Evolutionary conservation across 495 filamentous ascomycete genomes (phyloP), one percentile per base, ranked within the genome.

Genomic region (Pseudevernia furfuracea): DNA sequence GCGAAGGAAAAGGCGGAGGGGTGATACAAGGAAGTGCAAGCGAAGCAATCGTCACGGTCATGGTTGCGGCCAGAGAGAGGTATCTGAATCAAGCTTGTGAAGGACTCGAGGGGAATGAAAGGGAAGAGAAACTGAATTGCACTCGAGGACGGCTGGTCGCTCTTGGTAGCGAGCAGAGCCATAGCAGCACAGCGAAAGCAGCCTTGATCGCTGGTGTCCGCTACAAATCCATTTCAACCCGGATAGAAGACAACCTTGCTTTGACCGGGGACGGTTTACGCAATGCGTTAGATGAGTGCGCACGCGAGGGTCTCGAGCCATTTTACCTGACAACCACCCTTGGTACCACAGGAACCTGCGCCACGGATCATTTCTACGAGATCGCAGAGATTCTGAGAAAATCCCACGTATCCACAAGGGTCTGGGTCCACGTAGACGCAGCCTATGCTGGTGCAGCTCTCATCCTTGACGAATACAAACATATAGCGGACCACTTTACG

Each of bases 391-490:
- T 88, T 4, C 76, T 89, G 36, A 76, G 78, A 44, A 86, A 88
- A 62, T 82, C 84, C 59, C 82, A 82, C 11, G 74, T 76, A 12
- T 48, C 38, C 2, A 37, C 59, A 23, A 37, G 64, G 10, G 81
- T 92, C 44, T 98, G 94, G 94, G 87, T 96, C 38, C 94, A 98
- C 73, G 84, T 97, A n/a, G 94, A 97, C 76, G 94, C 91, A 4
- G 94, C 93, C 4, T 97, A 96, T 76, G 94, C 94, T 6, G 94
- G 94, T 0, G 84, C 90, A 0, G 85, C 91, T 38, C 80, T 97
- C 8, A 80, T 96, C 7, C 87, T 85, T 21, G 86, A 90, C 23
- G 91, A 96, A 70, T 91, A 87, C 71, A 86, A 90, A 67, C 79
- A 89, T 70, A 81, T 91, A 60, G 79, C 88, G 1, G 71, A 79